These are phyloP conservation scores for Fusarium sp. DNA, from an alignment of 2,329 filamentous ascomycete species.

Conservation along the genomic window DNA sequence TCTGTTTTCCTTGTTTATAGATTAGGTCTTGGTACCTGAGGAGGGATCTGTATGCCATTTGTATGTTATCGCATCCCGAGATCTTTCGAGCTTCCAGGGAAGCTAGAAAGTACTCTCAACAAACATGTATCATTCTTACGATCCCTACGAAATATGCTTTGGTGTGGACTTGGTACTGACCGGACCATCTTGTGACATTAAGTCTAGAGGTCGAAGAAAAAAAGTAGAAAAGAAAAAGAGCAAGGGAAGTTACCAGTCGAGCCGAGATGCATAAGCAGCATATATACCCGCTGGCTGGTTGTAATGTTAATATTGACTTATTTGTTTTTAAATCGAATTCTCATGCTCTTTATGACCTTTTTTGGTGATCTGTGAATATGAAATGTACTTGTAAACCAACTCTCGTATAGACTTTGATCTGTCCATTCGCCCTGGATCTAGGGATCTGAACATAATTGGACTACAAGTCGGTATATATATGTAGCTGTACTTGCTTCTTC, in stretches of 20 bases:
- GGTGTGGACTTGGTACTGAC: constrained; percentile 45
- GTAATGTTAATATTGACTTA: constrained; percentile 51
- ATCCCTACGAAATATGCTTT: constrained; percentile 65
- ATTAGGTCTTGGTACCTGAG: constrained; percentile 46
- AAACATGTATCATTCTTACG: constrained; percentile 65
- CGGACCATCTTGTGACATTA: constrained; percentile 29
- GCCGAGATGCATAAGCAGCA: constrained; percentile 48
- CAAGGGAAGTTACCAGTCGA: constrained; percentile 44
- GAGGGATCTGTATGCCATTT: constrained; percentile 45
- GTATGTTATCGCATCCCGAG: constrained; percentile 41
- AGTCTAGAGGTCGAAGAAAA: constrained; percentile 35
- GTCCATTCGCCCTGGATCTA: no score
- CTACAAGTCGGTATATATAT: no score
- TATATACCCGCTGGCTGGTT: constrained; percentile 52
- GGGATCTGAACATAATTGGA: no score
- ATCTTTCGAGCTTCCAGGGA: constrained; percentile 34
- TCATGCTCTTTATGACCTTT: constrained; percentile 7
- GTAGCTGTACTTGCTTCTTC: no score
- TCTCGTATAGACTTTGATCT: background rate
- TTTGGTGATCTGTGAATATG: background rate
- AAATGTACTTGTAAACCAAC: background rate
- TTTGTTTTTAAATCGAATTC: constrained; percentile 38
- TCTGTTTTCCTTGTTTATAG: constrained; percentile 46
- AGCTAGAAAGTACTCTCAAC: constrained; percentile 31
- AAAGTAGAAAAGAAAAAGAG: constrained; percentile 43